Evolutionary conservation across 108 stramenopile species (phyloP).

Genomic region (Cyclotella sp.): DNA sequence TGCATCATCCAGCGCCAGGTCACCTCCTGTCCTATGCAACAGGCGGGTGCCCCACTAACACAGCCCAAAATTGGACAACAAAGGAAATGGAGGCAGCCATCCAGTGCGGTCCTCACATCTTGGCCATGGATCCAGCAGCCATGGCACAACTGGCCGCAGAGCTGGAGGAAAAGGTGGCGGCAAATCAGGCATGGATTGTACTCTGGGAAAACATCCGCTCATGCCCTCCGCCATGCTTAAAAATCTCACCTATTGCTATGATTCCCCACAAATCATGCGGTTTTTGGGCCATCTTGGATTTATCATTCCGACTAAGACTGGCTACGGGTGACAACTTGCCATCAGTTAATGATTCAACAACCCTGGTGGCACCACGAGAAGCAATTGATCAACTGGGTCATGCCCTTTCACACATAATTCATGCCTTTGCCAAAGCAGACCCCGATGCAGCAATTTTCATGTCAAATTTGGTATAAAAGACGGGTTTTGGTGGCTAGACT

Average conservation of each 20-base stretch:
- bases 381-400: conserved; percentile 10
- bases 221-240: neutral
- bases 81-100: conserved; percentile 21
- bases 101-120: conserved; percentile 1
- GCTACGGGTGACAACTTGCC: neutral
- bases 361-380: neutral
- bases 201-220: neutral
- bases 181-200: neutral
- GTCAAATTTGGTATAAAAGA: conserved; percentile 8
- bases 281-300: neutral
- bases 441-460: neutral
- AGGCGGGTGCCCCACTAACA: conserved; percentile 16
- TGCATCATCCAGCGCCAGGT: conserved; percentile 20
- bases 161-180: too few relatives aligned
- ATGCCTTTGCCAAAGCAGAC: conserved; percentile 5
- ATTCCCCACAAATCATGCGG: neutral
- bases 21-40: conserved; percentile 14
- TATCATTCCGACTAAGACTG: neutral
- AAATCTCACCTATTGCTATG: too few relatives aligned
- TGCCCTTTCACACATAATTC: neutral
- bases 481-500: conserved; percentile 2
- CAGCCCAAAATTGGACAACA: conserved; percentile 16
- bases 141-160: too few relatives aligned
- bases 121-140: neutral
- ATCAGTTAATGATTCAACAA: neutral